A percentile compares a stretch with the other conserved stretches of the same genome.
phyloP scores from a whole-genome alignment of 2,329 filamentous ascomycete genomes.

The Alternaria triticina region DNA sequence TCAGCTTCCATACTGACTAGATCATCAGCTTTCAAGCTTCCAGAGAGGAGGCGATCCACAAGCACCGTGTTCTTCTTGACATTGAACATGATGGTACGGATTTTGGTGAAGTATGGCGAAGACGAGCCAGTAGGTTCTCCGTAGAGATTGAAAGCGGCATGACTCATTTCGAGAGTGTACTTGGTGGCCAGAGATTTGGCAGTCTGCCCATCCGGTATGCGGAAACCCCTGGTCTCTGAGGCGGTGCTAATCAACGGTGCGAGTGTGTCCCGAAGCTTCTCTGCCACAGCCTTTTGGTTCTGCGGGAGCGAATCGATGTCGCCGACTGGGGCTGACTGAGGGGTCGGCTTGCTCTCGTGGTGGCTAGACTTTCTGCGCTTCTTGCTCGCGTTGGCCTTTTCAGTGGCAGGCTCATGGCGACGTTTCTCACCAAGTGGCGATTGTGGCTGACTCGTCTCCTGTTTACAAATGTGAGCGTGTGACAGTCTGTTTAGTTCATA shows the following conservation, averaged over 20 bases:
- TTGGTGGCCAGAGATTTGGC: slow-evolving; percentile 70
- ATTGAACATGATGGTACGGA: slow-evolving; percentile 82
- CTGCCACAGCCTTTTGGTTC: slow-evolving; percentile 72
- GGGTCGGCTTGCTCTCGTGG: slow-evolving; percentile 31
- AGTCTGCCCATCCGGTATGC: slow-evolving; percentile 68
- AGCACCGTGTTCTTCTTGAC: slow-evolving; percentile 86
- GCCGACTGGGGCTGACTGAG: slow-evolving; percentile 10
- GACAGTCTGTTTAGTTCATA: neutral
- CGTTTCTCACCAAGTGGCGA: slow-evolving; percentile 48
- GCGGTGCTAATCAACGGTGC: slow-evolving; percentile 69
- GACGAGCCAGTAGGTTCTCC: slow-evolving; percentile 54
- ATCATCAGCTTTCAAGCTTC: slow-evolving; percentile 72
- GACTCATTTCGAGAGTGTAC: slow-evolving; percentile 80
- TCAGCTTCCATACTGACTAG: slow-evolving; percentile 88
- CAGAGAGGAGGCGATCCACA: slow-evolving; percentile 74
- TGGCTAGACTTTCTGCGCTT: slow-evolving; percentile 49
- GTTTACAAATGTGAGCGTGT: slow-evolving; percentile 20
- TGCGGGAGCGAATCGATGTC: slow-evolving; percentile 59
- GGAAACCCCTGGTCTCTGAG: slow-evolving; percentile 69
- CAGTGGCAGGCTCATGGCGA: slow-evolving; percentile 39
- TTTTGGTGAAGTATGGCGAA: slow-evolving; percentile 66
- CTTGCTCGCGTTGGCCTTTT: slow-evolving; percentile 40
- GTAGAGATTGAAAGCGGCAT: slow-evolving; percentile 64
- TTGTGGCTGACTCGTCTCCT: slow-evolving; percentile 39
- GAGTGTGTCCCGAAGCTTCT: slow-evolving; percentile 73